Evolutionary conservation across 2,329 filamentous ascomycete genomes (phyloP), one percentile per base, ranked within the genome.

Genomic region (Botrytis cinerea): DNA sequence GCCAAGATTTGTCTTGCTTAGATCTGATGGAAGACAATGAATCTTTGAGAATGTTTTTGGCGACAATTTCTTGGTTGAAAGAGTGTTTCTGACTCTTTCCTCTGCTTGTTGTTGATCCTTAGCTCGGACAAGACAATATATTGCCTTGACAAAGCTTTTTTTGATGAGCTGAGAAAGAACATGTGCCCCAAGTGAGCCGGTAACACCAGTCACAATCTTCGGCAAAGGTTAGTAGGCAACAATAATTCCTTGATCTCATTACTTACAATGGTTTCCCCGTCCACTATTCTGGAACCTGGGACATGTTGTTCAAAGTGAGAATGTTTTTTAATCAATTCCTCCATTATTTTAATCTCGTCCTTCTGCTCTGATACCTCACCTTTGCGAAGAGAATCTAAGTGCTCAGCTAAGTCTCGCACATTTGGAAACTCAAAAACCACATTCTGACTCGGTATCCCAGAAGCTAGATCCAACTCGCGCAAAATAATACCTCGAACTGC

Each of bases 161-260:
- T 28, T 22, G 18, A 87, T 86, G 12, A 93, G 85, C 32, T 89
- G 86, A 6, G 87, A 85, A 1, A 89, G 83, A 1, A 91, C 82
- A 76, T 91, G 89, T 0, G 88, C 84, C 1, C 91, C 91, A 0
- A 92, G 83, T 2, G 89, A 90, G 0, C 91, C 91, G 0, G 91
- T 92, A 0, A 87, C 86, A 1, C 91, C 91, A 0, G 90, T 92
- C 8, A 92, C 80, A 1, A 89, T 80, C 79, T 83, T 73, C 2
- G 20, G 28, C 40, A 32, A 4, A 14, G 8, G n/a, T 73, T 54
- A 68, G 63, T 28, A 67, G 43, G 45, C 9, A 54, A 54, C 25
- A 46, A 45, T 72, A 18, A 57, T 51, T 8, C 4, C 22, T 9
- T n/a, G 18, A 35, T 57, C n/a, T 25, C 10, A 32, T 32, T 25